phyloP scores from a whole-genome alignment of 495 filamentous ascomycete species.

The Lasiosphaeris hirsuta region DNA sequence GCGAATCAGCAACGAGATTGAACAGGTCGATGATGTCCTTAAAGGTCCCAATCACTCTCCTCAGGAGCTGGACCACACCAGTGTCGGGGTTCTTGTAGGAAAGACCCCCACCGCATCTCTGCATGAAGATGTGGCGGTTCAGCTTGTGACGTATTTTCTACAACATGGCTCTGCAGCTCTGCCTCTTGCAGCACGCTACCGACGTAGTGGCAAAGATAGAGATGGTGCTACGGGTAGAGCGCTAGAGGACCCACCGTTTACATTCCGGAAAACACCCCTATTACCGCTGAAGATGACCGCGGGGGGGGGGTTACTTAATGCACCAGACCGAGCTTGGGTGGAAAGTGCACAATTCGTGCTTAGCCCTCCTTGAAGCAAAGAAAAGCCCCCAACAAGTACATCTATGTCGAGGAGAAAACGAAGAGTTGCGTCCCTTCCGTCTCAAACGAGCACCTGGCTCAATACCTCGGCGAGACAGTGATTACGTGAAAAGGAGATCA shows the following conservation, averaged over 20 bases:
- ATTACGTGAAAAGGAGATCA: conserved; percentile 5
- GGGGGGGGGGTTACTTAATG: conserved; percentile 3
- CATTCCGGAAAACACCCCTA: not conserved
- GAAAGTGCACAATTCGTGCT: conserved; percentile 4
- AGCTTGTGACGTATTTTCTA: not conserved
- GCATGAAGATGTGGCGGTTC: conserved; percentile 5
- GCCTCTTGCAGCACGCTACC: not conserved
- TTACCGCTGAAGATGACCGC: conserved; percentile 11
- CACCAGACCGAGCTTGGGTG: conserved; percentile 3
- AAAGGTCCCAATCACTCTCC: conserved; percentile 14
- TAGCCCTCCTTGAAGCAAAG: conserved; percentile 8
- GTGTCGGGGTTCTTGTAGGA: no score
- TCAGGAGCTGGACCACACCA: no score
- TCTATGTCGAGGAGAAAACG: not conserved
- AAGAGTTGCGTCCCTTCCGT: not conserved
- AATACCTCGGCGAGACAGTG: conserved; percentile 6
- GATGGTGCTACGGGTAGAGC: conserved; percentile 7
- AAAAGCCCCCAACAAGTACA: conserved; percentile 4
- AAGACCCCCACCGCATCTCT: no score
- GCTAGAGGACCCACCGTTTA: conserved; percentile 1
- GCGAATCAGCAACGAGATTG: conserved; percentile 10
- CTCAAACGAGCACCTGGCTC: not conserved
- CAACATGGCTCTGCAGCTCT: conserved; percentile 6
- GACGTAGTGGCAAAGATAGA: not conserved
- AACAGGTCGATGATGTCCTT: conserved; percentile 8